Conservation (phyloP, 352 stramenopile species). For the Globisporangium heterothallicum region DNA sequence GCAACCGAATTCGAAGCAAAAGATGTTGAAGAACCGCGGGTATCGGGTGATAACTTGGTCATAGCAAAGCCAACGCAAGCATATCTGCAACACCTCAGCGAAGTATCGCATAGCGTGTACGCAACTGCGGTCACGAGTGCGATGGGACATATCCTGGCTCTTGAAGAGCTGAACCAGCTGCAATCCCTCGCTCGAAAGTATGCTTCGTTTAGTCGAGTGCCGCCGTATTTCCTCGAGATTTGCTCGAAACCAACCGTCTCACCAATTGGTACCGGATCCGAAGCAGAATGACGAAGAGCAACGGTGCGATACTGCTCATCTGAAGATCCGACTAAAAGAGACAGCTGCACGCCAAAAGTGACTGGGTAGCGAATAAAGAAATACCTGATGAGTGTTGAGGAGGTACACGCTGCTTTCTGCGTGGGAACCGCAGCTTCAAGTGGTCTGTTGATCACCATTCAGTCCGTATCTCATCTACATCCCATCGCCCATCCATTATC, state of each 20-base stretch:
- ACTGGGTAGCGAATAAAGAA: neutral
- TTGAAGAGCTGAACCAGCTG: slow-evolving; percentile 20
- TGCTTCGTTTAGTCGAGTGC: slow-evolving; percentile 27
- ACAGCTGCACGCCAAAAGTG: neutral
- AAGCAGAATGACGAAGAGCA: slow-evolving; percentile 8
- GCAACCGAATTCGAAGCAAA: neutral
- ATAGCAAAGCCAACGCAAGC: slow-evolving; percentile 5
- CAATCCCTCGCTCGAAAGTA: slow-evolving; percentile 25
- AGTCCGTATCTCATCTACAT: too few species aligned
- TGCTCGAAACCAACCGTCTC: neutral
- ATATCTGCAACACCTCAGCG: neutral
- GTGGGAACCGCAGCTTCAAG: neutral
- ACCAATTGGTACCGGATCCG: neutral
- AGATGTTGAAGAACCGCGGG: neutral
- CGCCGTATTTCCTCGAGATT: slow-evolving; percentile 5
- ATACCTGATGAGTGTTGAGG: slow-evolving; percentile 5
- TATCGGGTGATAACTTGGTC: neutral
- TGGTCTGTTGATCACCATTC: too few species aligned
- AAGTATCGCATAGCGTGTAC: slow-evolving; percentile 18
- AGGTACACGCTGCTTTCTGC: neutral
- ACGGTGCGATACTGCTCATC: too few species aligned
- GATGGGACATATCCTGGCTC: slow-evolving; percentile 13
- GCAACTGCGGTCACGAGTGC: slow-evolving; percentile 16
- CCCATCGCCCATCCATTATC: slow-evolving; percentile 1
- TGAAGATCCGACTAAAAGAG: too few species aligned